These are phyloP conservation scores for Rosa lucieae DNA, from an alignment of 306 rosid species.

Conservation along the genomic window DNA sequence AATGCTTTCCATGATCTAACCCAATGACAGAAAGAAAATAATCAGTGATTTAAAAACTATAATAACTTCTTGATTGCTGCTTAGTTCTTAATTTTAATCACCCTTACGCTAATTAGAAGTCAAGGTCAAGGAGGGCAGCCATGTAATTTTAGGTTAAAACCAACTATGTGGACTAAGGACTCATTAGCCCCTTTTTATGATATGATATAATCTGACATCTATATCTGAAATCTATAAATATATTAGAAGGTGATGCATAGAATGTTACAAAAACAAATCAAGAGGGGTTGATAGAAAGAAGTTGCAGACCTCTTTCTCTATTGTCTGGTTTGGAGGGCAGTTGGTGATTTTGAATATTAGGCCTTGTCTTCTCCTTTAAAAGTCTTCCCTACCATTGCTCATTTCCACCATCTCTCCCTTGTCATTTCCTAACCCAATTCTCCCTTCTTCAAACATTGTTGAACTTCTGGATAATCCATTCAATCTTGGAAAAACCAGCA, in stretches of 20 bases:
- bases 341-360: slow-evolving; percentile 47
- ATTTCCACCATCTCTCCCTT: slow-evolving; percentile 13
- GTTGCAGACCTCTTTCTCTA: slow-evolving; percentile 32
- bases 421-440: slow-evolving; percentile 10
- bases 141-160: slow-evolving; percentile 35
- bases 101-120: slow-evolving; percentile 12
- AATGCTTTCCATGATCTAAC: neutral
- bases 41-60: neutral
- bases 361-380: slow-evolving; percentile 14
- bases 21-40: neutral
- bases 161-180: slow-evolving; percentile 37
- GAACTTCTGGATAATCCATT: neutral
- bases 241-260: slow-evolving; percentile 11
- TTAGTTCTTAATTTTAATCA: neutral
- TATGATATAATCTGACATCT: slow-evolving; percentile 3
- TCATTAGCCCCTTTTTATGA: slow-evolving; percentile 26
- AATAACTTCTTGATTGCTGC: neutral
- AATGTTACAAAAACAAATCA: slow-evolving; percentile 16
- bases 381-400: slow-evolving; percentile 21
- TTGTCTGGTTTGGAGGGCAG: slow-evolving; percentile 27
- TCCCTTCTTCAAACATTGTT: slow-evolving; percentile 1
- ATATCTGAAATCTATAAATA: slow-evolving; percentile 4
- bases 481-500: neutral
- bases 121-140: slow-evolving; percentile 55
- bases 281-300: slow-evolving; percentile 30